Conservation (phyloP, 148 eudicot genomes). For the Rhododendron williamsianum region DNA sequence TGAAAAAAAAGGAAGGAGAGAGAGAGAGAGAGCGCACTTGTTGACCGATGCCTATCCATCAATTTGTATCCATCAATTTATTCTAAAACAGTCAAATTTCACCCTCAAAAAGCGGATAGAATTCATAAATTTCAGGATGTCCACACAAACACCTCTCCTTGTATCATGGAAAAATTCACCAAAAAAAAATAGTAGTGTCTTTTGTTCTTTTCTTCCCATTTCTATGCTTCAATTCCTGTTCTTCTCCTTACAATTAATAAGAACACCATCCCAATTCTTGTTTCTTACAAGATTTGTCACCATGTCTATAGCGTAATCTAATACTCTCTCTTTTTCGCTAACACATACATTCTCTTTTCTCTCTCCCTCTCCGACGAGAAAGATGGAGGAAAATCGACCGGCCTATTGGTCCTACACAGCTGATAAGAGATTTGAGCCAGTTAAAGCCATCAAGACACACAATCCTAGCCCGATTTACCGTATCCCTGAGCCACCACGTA, state of each 20-base stretch:
- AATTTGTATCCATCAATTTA: neutral
- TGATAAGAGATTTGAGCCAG: neutral
- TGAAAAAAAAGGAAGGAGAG: neutral
- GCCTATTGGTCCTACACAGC: neutral
- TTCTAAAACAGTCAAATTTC: neutral
- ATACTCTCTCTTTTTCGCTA: neutral
- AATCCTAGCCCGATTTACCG: neutral
- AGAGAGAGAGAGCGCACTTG: neutral
- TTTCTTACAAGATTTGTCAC: neutral
- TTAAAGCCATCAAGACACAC: neutral
- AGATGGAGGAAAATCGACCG: neutral
- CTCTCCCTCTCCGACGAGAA: neutral
- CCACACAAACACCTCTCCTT: neutral
- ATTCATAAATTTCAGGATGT: neutral
- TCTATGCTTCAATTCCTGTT: neutral
- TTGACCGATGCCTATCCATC: neutral
- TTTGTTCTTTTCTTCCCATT: neutral
- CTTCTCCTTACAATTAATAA: neutral
- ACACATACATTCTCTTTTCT: neutral
- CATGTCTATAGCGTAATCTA: neutral
- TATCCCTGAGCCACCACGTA: neutral
- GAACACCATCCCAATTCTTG: neutral
- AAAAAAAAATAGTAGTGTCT: neutral
- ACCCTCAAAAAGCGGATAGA: neutral
- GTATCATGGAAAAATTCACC: neutral